Base-by-base conservation (phyloP, 2,329 filamentous ascomycete genomes). In the Phaeosphaeriaceae sp. region DNA sequence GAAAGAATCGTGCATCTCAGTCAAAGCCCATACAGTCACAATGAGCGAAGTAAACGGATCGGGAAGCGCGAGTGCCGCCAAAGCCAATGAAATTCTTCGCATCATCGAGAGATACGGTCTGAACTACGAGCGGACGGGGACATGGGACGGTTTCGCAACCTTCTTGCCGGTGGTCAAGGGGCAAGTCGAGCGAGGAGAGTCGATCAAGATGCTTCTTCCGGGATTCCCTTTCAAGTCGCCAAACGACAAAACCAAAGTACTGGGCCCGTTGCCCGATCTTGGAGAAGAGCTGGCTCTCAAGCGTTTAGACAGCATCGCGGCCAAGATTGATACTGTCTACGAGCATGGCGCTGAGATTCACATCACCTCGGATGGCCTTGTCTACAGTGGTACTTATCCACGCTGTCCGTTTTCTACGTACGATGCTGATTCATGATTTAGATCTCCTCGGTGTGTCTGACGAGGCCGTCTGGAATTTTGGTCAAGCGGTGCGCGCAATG, bases 201-300 rank as follows among this genome's bases (percentile, higher is more conserved):
- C 71, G 3, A 56, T 75, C 30, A 65, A 56, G 22, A 64, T 76
- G 56, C 61, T 74, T 15, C 79, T 88, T 0, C 87, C 86, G 0
- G 86, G 85, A 0, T 89, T 89, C 48, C 86, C 86, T 0, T 88
- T 87, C 79, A 89, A 89, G 65, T 88, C 85, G 0, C 83, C 86
- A 11, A 88, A 88, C 61, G 79, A 77, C 0, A 68, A 70, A 1
- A 77, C 81, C 22, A 89, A 89, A 58, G 84, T 87, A 0, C 71
- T 88, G 5, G 85, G 79, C n/a, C 62, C 61, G 1, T 61, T 81
- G 15, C 81, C 80, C 1, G 81, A 83, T 52, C 64, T 80, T 9
- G 80, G 76, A 6, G 81, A 82, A 57, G 77, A 81, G 54, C 66
- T 82, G 46, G 80, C 80, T 3, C 65, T 82, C 26, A 69, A 71